phyloP scores from a whole-genome alignment of 2,329 filamentous ascomycete species.

The Tolypocladium inflatum region DNA sequence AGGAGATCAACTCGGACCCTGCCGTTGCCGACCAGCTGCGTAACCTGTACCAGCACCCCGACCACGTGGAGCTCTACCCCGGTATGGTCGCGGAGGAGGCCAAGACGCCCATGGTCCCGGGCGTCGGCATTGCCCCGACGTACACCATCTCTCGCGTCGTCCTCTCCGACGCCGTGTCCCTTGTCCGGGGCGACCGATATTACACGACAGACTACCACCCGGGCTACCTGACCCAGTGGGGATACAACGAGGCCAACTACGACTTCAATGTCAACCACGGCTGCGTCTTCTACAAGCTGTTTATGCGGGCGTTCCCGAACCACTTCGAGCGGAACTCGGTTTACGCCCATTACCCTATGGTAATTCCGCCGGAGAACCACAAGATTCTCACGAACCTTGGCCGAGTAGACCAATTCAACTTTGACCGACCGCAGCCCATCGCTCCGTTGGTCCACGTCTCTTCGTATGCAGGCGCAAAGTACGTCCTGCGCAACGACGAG shows the following conservation, averaged over 20 bases:
- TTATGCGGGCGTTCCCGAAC: constrained; percentile 68
- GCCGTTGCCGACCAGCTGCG: constrained; percentile 56
- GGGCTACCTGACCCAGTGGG: constrained; percentile 73
- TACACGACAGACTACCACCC: constrained; percentile 73
- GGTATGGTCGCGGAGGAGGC: constrained; percentile 68
- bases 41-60: constrained; percentile 66
- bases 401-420: constrained; percentile 61
- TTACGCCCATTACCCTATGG: constrained; percentile 72
- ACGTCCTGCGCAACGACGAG: constrained; percentile 49
- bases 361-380: constrained; percentile 60
- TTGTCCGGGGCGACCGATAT: constrained; percentile 69
- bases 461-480: constrained; percentile 51
- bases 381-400: constrained; percentile 60
- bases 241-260: constrained; percentile 64
- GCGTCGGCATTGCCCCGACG: constrained; percentile 64
- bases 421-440: constrained; percentile 46
- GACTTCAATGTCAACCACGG: constrained; percentile 70
- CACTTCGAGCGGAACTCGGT: constrained; percentile 71
- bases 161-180: constrained; percentile 67
- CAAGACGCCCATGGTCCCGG: constrained; percentile 64
- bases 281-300: constrained; percentile 77
- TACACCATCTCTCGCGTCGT: constrained; percentile 72
- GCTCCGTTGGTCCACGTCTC: constrained; percentile 44
- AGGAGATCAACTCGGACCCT: constrained; percentile 75
- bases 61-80: constrained; percentile 73